Base-by-base conservation (phyloP, 257 asterid genomes). In the Ilex asprella region DNA sequence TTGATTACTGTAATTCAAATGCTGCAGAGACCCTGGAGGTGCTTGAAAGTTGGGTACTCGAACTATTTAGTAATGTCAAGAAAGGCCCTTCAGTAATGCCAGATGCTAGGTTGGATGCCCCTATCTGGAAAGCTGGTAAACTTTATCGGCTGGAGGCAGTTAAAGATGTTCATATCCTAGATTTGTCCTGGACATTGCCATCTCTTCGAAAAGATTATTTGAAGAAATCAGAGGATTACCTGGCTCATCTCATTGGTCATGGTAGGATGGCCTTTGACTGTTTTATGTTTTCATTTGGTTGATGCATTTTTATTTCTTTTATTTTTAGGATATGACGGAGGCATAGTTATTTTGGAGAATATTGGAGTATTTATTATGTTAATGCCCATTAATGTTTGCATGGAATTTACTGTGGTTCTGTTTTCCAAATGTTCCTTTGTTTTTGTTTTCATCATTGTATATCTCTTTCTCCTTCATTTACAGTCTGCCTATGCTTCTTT, bases 191-290 rank as follows among this genome's bases (percentile, higher is more conserved):
- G 99, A 81, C 94, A 47, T 70, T 93, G 77, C 99, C 97, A 76
- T 89, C 94, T 55, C 76, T 93, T 61, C 82, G 84, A 64, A 84
- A 82, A 63, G 95, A 86, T 65, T 93, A 93, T 71, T 62, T 79
- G 78, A 93, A 82, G 78, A 93, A 85, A 78, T 85, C 88, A 72
- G 99, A 89, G 80, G 97, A 93, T 72, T 93, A 93, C 75, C 74
- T 89, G 21, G 93, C 95, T 73, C 96, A 89, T 81, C 88, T 93
- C 55, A 95, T 89, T 70, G 99, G 99, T 16, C 96, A 93, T 73
- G 99, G 99, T 89, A 77, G 79, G 80, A 47, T 67, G 61, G 61
- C 53, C 56, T 63, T 58, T 68, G 55, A 39, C 68, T 16, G 59
- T 56, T 51, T 30, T 31, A 62, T 61, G 63, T 68, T 47, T 52